phyloP scores from a whole-genome alignment of 108 stramenopile genomes.

The Epithemia pelagica region DNA sequence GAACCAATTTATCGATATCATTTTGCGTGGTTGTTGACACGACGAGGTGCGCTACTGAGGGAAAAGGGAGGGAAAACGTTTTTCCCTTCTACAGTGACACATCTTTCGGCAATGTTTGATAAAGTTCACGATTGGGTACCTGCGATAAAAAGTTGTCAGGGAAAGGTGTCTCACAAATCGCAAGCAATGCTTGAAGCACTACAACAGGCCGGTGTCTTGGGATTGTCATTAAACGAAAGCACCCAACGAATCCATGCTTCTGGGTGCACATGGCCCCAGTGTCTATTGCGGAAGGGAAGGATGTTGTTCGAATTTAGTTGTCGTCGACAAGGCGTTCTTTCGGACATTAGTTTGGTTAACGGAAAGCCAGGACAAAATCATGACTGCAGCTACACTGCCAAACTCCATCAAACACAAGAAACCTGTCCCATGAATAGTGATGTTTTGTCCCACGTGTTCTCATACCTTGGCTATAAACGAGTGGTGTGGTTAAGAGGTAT shows the following conservation, averaged over 20 bases:
- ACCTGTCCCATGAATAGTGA: constrained; percentile 5
- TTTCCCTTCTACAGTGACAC: neutral
- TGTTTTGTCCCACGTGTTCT: constrained; percentile 2
- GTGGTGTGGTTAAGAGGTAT: constrained; percentile 5
- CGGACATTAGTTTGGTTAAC: neutral
- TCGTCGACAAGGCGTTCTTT: neutral
- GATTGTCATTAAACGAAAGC: neutral
- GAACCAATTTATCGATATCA: neutral
- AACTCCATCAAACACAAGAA: neutral
- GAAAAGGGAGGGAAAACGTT: neutral
- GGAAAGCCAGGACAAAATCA: neutral
- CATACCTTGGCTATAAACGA: constrained; percentile 7
- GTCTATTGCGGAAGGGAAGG: neutral
- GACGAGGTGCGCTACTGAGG: neutral
- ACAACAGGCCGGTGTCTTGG: neutral
- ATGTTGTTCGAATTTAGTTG: neutral
- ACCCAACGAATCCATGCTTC: neutral
- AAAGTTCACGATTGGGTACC: neutral
- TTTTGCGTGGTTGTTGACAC: neutral
- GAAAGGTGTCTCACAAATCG: neutral
- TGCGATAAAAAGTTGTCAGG: neutral
- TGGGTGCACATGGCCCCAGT: neutral
- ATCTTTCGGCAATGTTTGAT: neutral
- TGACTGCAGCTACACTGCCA: neutral
- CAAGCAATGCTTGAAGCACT: neutral